Conservation (phyloP, 1,139 yeast species). For the Magnusiomyces suaveolens region DNA sequence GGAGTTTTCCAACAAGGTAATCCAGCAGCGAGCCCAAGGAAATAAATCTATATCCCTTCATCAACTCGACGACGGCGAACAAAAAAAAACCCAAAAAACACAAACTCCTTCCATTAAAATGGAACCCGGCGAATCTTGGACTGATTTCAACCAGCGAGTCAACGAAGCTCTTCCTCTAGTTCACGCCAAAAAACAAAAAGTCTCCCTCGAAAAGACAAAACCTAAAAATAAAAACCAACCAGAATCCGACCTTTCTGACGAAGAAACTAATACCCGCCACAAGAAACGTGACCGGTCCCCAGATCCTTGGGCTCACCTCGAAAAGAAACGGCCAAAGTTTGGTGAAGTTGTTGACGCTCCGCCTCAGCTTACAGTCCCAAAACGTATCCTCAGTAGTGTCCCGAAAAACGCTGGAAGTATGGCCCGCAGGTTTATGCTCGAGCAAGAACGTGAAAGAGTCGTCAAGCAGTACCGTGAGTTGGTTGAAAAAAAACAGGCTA, state of each 20-base stretch:
- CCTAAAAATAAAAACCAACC: constrained; percentile 2
- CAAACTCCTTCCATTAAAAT: constrained; percentile 18
- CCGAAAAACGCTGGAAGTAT: constrained; percentile 36
- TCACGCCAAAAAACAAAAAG: constrained; percentile 17
- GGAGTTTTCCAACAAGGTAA: constrained; percentile 20
- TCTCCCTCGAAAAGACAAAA: not conserved
- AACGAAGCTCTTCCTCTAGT: constrained; percentile 35
- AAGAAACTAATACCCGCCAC: constrained; percentile 15
- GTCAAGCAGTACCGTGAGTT: constrained; percentile 30
- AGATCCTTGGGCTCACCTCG: constrained; percentile 35
- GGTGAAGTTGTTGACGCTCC: constrained; percentile 37
- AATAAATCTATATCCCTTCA: not conserved
- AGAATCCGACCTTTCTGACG: constrained; percentile 14
- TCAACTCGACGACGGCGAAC: not conserved
- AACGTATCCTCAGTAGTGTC: constrained; percentile 28
- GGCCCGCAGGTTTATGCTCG: constrained; percentile 33
- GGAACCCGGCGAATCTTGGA: constrained; percentile 30
- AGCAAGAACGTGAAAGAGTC: constrained; percentile 32
- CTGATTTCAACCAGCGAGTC: constrained; percentile 33
- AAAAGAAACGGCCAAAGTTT: constrained; percentile 29
- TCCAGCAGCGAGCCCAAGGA: constrained; percentile 12
- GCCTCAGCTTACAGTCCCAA: constrained; percentile 31
- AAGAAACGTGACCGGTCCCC: constrained; percentile 30
- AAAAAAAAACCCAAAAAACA: constrained; percentile 7
- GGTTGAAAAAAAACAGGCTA: constrained; percentile 24